These are phyloP conservation scores for Trichoderma virens DNA, from an alignment of 495 filamentous ascomycete species.

Conservation along the genomic window DNA sequence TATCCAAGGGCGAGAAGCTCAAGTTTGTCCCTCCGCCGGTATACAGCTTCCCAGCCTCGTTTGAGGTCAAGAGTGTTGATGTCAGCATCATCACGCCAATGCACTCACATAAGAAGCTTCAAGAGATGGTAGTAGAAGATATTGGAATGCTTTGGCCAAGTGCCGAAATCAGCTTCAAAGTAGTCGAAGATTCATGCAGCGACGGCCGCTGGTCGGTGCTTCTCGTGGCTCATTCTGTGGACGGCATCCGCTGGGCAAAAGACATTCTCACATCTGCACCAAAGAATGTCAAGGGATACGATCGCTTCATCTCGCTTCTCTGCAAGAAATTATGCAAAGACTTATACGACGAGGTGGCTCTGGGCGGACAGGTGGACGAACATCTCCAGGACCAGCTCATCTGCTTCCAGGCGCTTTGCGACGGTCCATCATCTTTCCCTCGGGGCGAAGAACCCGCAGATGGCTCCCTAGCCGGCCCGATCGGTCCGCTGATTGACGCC, in stretches of 20 bases:
- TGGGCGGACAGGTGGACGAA: slow-evolving; percentile 56
- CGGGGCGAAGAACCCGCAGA: slow-evolving; percentile 29
- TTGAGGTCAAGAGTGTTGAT: slow-evolving; percentile 47
- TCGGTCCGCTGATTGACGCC: slow-evolving; percentile 12
- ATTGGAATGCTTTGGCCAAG: slow-evolving; percentile 32
- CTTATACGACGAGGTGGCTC: slow-evolving; percentile 48
- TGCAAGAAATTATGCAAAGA: slow-evolving; percentile 45
- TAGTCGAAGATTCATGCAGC: slow-evolving; percentile 51
- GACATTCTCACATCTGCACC: slow-evolving; percentile 55
- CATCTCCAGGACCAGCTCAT: slow-evolving; percentile 74
- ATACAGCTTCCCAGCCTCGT: neutral
- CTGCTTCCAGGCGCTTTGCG: slow-evolving; percentile 69
- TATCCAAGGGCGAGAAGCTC: slow-evolving; percentile 36
- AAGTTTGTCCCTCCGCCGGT: slow-evolving; percentile 25
- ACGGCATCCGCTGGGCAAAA: slow-evolving; percentile 54
- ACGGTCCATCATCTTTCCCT: slow-evolving; percentile 27
- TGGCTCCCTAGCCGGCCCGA: slow-evolving; percentile 10
- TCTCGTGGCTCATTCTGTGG: slow-evolving; percentile 59
- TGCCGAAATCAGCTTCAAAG: slow-evolving; percentile 41
- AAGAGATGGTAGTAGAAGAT: slow-evolving; percentile 27
- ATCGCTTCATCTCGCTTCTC: slow-evolving; percentile 25
- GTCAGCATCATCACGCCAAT: slow-evolving; percentile 49
- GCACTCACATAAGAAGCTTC: slow-evolving; percentile 33
- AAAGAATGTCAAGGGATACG: slow-evolving; percentile 28
- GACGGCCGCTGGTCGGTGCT: slow-evolving; percentile 61